Evolutionary conservation across 192 early-diverging fungal genomes (phyloP), one percentile per base, ranked within the genome.

Genomic region (Phlyctochytrium arcticum): DNA sequence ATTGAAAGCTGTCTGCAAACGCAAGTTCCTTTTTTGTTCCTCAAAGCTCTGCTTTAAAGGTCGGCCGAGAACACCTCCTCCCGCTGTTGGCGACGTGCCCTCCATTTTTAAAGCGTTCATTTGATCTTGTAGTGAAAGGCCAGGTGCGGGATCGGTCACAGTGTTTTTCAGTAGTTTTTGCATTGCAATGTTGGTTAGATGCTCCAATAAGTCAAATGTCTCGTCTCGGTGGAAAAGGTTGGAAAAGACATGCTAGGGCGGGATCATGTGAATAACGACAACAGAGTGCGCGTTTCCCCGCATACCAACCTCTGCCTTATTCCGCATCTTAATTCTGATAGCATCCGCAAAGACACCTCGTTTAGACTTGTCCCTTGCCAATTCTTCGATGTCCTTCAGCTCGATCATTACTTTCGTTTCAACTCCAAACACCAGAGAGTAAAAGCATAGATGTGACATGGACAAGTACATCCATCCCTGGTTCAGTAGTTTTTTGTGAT

Each of bases 401-500:
- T 93, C 89, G 51, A 99, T 77, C 39, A 93, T 80, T 30, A 96
- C 75, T 69, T 91, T 94, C 35, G 94, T 97, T 70, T 99, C 97
- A 4, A 87, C 81, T 2, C 93, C 94, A 36, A 99, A 83, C 37
- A 98, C 76, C 59, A 93, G 94, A 21, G 94, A 93, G 75, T 99
- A 92, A 68, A 98, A 99, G 80, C 90, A 92, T 26, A 96, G 69
- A 69, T 93, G 89, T 61, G 94, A 90, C 67, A 92, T 86, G 50
- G 90, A 92, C 39, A 99, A 84, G 65, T 99, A 99, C 73, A 99
- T 75, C 97, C 97, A 99, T 0, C 97, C 97, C 75, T 99, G 97
- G 70, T 89, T 89, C 48, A 89, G 80, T 67, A 95, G 84, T 48
- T 79, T 83, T 26, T 81, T 80, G 48, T 92, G 84, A 60, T 92